phyloP scores from a whole-genome alignment of 164 flowering plant species.

The Chimonanthus salicifolius region DNA sequence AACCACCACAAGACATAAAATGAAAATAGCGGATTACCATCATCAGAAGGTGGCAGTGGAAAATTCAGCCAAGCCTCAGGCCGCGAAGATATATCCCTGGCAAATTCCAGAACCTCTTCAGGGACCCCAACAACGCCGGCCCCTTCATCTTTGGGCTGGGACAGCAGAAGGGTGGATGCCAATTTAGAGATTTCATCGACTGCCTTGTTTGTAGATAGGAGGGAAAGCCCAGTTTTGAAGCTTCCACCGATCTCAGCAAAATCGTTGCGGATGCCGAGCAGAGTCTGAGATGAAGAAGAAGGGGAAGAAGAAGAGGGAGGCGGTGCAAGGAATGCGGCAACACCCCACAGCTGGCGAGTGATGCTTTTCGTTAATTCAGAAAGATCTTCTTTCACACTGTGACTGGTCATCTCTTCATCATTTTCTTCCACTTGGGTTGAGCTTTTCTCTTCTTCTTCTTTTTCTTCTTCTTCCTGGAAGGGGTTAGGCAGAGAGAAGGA shows the following conservation, averaged over 20 bases:
- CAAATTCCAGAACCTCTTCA: constrained; percentile 77
- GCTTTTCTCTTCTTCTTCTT: constrained; percentile 9
- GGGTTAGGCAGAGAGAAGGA: constrained; percentile 27
- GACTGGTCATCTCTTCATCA: constrained; percentile 3
- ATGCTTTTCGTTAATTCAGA: constrained; percentile 40
- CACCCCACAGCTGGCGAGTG: constrained; percentile 53
- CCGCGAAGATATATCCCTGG: constrained; percentile 69
- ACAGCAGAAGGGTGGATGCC: constrained; percentile 26
- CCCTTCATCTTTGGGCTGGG: constrained; percentile 4
- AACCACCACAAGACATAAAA: neutral
- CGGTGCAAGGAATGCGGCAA: constrained; percentile 57
- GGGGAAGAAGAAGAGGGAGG: constrained; percentile 25
- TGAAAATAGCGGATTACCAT: constrained; percentile 33
- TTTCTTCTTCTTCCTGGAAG: constrained; percentile 25
- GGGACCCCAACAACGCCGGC: constrained; percentile 47
- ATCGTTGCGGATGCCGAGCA: constrained; percentile 24
- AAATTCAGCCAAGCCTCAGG: constrained; percentile 97
- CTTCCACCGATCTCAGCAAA: constrained; percentile 36
- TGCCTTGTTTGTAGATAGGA: constrained; percentile 14
- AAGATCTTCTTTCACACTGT: constrained; percentile 39
- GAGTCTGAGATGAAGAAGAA: constrained; percentile 16
- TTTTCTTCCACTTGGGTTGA: neutral
- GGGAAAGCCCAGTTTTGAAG: constrained; percentile 25
- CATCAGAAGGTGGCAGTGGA: constrained; percentile 47
- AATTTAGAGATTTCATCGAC: constrained; percentile 33